phyloP scores from a whole-genome alignment of 2,329 filamentous ascomycete species.

The Diaporthe sp. region DNA sequence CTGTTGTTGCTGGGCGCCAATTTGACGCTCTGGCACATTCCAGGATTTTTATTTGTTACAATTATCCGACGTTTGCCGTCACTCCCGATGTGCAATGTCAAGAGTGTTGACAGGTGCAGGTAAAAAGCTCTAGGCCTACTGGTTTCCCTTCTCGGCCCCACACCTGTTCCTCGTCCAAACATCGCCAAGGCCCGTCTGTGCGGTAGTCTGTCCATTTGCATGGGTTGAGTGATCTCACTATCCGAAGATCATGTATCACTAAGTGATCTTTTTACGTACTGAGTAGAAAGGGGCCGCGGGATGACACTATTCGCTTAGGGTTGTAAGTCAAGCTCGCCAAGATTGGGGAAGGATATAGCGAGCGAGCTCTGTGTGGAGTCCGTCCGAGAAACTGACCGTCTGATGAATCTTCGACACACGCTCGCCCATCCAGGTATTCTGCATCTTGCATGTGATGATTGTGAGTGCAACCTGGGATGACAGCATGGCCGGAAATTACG shows the following conservation, averaged over 20 bases:
- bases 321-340: not conserved
- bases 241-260: conserved; percentile 27
- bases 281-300: not conserved
- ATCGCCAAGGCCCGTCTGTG: conserved; percentile 20
- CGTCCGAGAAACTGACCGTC: not conserved
- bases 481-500: not conserved
- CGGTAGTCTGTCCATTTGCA: not conserved
- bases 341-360: not conserved
- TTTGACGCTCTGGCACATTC: not conserved
- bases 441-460: not conserved
- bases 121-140: not conserved
- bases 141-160: not conserved
- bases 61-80: conserved; percentile 1
- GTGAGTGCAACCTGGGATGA: not conserved
- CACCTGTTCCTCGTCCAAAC: conserved; percentile 29
- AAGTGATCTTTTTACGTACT: conserved; percentile 19
- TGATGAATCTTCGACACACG: not conserved
- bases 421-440: not conserved
- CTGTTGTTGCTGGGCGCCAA: not conserved
- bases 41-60: conserved; percentile 10
- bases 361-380: conserved; percentile 4
- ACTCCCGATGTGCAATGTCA: conserved; percentile 7
- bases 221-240: conserved; percentile 17
- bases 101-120: not conserved
- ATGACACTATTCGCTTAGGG: not conserved